phyloP scores from a whole-genome alignment of 495 filamentous ascomycete genomes.

The Xylaria scruposa region DNA sequence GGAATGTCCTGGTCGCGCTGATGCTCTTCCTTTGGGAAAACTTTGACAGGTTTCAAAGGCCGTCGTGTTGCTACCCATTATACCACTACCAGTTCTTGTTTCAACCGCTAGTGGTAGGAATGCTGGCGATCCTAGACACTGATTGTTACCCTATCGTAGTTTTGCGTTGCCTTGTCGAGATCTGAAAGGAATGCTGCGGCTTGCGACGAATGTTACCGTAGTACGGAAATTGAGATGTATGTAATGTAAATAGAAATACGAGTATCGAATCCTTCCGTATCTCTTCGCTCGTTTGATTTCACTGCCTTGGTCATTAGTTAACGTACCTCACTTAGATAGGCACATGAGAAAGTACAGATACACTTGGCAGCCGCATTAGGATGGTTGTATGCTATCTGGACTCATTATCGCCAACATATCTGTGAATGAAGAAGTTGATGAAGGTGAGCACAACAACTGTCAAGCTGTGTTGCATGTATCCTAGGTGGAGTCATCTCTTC shows the following conservation, averaged over 20 bases:
- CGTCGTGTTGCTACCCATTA: neutral
- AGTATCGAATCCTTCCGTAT: slow-evolving; percentile 13
- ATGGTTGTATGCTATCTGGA: neutral
- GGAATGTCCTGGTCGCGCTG: slow-evolving; percentile 5
- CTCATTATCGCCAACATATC: neutral
- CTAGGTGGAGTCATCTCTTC: neutral
- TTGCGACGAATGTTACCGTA: slow-evolving; percentile 21
- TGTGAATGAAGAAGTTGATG: neutral
- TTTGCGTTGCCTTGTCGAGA: slow-evolving; percentile 3
- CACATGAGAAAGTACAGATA: neutral
- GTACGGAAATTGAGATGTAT: neutral
- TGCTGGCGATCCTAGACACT: neutral
- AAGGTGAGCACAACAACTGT: neutral
- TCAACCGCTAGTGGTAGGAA: neutral
- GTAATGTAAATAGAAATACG: slow-evolving; percentile 10
- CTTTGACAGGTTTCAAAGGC: neutral
- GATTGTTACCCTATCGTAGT: neutral
- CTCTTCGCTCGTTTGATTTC: neutral
- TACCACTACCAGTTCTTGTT: slow-evolving; percentile 1
- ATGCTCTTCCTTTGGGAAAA: neutral
- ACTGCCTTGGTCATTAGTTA: neutral
- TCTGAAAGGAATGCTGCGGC: neutral
- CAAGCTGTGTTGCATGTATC: neutral
- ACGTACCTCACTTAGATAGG: neutral
- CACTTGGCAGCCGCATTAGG: neutral